A percentile compares a stretch with the other conserved stretches of the same genome.
Evolutionary conservation across 352 stramenopile genomes (phyloP).

Genomic region (Phytophthora tubulina): DNA sequence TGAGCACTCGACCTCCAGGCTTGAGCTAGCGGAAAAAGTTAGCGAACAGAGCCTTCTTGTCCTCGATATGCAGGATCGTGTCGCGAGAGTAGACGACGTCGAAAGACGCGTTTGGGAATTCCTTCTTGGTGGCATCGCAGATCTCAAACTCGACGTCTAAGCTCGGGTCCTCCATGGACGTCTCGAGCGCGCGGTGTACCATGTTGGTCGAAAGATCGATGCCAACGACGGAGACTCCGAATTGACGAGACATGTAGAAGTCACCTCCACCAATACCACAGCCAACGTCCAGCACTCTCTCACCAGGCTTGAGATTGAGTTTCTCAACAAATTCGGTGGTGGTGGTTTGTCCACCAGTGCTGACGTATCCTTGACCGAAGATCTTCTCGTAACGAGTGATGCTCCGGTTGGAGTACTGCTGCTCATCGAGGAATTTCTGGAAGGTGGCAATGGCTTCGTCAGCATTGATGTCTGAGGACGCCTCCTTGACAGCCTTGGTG

Average conservation of each 20-base stretch:
- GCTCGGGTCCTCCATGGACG: constrained; percentile 56
- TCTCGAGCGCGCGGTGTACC: constrained; percentile 74
- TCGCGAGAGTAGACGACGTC: constrained; percentile 82
- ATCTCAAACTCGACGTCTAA: constrained; percentile 79
- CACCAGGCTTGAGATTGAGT: constrained; percentile 63
- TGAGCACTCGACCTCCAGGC: constrained; percentile 66
- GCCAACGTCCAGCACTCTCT: constrained; percentile 87
- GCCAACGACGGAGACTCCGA: constrained; percentile 80
- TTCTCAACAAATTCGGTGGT: constrained; percentile 80
- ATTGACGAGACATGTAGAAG: constrained; percentile 92
- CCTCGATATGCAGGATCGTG: constrained; percentile 79
- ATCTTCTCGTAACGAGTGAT: constrained; percentile 85
- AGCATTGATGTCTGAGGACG: constrained; percentile 4
- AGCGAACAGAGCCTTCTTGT: constrained; percentile 67
- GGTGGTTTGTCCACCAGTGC: constrained; percentile 67
- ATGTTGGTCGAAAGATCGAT: constrained; percentile 85
- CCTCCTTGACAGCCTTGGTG: constrained; percentile 61
- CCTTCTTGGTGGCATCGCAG: constrained; percentile 67
- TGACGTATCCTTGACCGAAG: constrained; percentile 80
- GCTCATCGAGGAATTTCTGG: constrained; percentile 75
- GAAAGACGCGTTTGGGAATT: constrained; percentile 70
- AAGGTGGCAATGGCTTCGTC: constrained; percentile 60
- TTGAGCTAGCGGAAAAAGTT: constrained; percentile 79
- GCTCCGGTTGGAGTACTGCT: constrained; percentile 77
- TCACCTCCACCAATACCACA: constrained; percentile 92